These are phyloP conservation scores for Talaromyces sp. DNA, from an alignment of 2,329 filamentous ascomycete genomes.

Conservation along the genomic window DNA sequence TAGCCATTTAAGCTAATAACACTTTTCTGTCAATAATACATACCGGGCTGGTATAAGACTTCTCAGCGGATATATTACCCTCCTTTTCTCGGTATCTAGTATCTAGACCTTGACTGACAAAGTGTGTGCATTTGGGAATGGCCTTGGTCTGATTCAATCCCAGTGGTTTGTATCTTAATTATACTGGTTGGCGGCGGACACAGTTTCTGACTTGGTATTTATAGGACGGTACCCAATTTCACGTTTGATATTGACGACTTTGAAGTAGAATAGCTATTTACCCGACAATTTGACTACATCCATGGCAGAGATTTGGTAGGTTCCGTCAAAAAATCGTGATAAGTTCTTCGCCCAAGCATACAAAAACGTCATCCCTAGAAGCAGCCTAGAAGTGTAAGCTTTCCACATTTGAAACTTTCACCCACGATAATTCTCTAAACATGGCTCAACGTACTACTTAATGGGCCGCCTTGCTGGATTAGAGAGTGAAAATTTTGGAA, in stretches of 20 bases:
- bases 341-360: no score
- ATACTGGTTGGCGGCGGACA: background rate
- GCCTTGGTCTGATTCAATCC: slow-evolving; percentile 20
- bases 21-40: no score
- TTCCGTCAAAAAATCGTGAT: no score
- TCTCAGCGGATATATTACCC: no score
- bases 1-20: no score
- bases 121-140: slow-evolving; percentile 13
- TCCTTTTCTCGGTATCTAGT: background rate
- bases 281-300: no score
- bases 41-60: no score
- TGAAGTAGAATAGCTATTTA: slow-evolving; percentile 20
- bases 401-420: no score
- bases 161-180: slow-evolving; percentile 13
- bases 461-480: slow-evolving; percentile 22
- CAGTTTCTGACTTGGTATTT: background rate
- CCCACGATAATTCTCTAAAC: slow-evolving; percentile 19
- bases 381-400: no score
- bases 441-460: slow-evolving; percentile 22
- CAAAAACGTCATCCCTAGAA: no score
- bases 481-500: slow-evolving; percentile 30
- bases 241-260: slow-evolving; percentile 23
- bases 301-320: no score
- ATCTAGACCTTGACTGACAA: background rate
- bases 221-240: slow-evolving; percentile 21